Conservation (phyloP, 352 stramenopile species). For the Phytopythium kandeliae region DNA sequence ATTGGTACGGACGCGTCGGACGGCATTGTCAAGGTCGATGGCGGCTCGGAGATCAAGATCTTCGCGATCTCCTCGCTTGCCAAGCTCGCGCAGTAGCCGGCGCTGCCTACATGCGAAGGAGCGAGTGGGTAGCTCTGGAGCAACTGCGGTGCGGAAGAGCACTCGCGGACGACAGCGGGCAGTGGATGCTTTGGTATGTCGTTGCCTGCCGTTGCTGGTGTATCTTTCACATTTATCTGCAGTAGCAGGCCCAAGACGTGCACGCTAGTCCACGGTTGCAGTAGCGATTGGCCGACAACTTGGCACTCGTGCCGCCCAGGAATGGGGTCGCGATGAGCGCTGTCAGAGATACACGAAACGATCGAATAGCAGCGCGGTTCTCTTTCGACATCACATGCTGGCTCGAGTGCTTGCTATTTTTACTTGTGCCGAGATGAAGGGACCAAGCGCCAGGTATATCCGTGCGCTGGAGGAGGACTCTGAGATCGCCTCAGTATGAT, state of each 20-base stretch:
- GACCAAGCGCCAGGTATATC: no score
- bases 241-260: not conserved
- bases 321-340: not conserved
- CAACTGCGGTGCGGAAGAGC: not conserved
- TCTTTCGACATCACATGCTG: not conserved
- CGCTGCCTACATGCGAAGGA: not conserved
- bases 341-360: constrained; percentile 3
- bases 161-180: not conserved
- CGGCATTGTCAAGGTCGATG: constrained; percentile 87
- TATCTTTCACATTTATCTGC: constrained; percentile 1
- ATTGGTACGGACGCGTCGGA: constrained; percentile 85
- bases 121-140: not conserved
- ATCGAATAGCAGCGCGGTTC: constrained; percentile 2
- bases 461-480: no score
- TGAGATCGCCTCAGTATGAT: no score
- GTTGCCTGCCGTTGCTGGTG: not conserved
- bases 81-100: constrained; percentile 76
- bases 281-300: not conserved
- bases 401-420: not conserved
- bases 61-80: constrained; percentile 76
- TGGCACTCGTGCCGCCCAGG: not conserved
- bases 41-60: constrained; percentile 88
- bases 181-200: not conserved
- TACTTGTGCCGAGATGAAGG: not conserved
- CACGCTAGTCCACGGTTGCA: not conserved